Evolutionary conservation across 306 rosid genomes (phyloP), one percentile per base, ranked within the genome.

Genomic region (Lathyrus sativus): DNA sequence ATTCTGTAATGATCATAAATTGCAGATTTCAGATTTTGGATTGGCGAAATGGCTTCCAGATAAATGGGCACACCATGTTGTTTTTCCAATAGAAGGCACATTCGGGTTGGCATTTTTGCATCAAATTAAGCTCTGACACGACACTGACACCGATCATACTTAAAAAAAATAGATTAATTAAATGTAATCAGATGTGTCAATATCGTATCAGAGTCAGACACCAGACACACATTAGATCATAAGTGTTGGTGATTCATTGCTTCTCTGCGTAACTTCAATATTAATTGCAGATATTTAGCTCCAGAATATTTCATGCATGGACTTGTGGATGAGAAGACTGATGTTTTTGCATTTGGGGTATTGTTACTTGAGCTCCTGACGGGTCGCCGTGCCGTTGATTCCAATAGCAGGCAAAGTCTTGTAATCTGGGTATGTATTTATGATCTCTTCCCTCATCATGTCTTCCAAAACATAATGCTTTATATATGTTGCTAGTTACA

Each of bases 261-360:
- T 26, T 26, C 29, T 26, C 29, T 0, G 29, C 4, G 4, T 2
- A 26, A 26, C 29, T 26, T 26, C 29, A 26, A 26, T 26, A 26
- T 26, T n/a, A n/a, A n/a, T n/a, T 35, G 9, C 79, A 93, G 99
- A 71, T 95, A 95, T 76, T 71, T 95, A 82, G 87, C 99, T 73
- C 99, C 99, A 6, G 99, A 95, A 73, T 95, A 90, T 59, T 95
- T 95, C 31, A 95, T 95, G 97, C 99, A 90, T 61, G 99, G 99
- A 77, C 48, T 95, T 70, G 88, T 88, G 29, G 95, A 95, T 24
- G 97, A 95, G 80, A 95, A 85, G 82, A 90, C 91, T 6, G 99
- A 95, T 65, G 96, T 95, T 3, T 95, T 95, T 65, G 95, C 99
- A 3, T 88, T 64, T 55, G 99, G 99, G 8, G 99, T 95, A 60